Base-by-base conservation (phyloP, 352 stramenopile species). In the Globisporangium iwayamae region DNA sequence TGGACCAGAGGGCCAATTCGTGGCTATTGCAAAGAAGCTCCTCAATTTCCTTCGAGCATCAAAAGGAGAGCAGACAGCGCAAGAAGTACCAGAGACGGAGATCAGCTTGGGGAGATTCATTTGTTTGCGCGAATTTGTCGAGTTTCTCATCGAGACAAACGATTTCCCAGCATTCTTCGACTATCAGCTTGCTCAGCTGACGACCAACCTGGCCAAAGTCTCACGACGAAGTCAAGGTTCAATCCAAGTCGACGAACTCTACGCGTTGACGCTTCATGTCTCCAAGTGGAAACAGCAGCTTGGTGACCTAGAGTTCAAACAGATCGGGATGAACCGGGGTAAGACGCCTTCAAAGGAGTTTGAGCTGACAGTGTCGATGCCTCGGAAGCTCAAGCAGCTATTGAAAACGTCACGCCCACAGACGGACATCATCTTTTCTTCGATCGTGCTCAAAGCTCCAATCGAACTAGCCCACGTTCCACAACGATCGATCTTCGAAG, bases 401-500 rank as follows among this genome's bases (percentile, higher is more conserved):
- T 47, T 76, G 22, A 67, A 46, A 14, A 65, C 60, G 2, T 41
- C 45, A 28, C n/a, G 72, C 4, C 67, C 28, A 48, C 67, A 50
- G 66, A 28, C 2, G 8, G 55, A 61, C 67, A 66, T 18, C 48
- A 54, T 38, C 47, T n/a, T 58, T 53, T 61, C 25, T 64, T 56
- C 41, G 46, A 68, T 28, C 55, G 45, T 10, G 52, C 67, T 54
- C 4, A 22, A 46, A 25, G 32, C 41, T 4, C 50, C 20, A 32
- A 39, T 34, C 22, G 46, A 25, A 6, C 16, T 50, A 36, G 50
- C 32, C 38, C 20, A 20, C 6, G 60, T 64, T 32, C 34, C 46
- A 16, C 32, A 62, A 38, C 52, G 67, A 10, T 62, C 68, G 34
- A 51, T 69, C 16, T 67, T 76, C 34, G 65, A 72, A 1, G 70